phyloP scores from a whole-genome alignment of 768 basidiomycete genomes.

The Kwoniella mangroviensis region DNA sequence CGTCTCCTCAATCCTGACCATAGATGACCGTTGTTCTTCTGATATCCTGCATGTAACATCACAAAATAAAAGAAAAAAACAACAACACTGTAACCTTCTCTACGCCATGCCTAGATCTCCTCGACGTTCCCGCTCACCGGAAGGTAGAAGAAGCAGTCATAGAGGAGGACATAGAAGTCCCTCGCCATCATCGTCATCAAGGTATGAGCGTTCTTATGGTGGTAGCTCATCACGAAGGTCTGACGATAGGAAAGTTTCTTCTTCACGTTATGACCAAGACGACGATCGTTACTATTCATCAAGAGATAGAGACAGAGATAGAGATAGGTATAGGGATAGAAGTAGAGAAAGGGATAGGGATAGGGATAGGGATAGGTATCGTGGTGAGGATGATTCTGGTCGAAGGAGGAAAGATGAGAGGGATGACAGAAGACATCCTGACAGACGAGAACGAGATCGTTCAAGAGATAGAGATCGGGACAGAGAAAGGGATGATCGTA shows the following conservation, averaged over 20 bases:
- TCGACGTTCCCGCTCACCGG: slow-evolving; percentile 33
- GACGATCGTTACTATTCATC: slow-evolving; percentile 25
- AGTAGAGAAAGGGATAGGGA: slow-evolving; percentile 31
- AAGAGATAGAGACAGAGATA: slow-evolving; percentile 33
- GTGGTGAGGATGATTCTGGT: slow-evolving; percentile 26
- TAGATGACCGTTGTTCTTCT: too few relatives aligned
- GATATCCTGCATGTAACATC: too few relatives aligned
- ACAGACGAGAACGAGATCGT: slow-evolving; percentile 22
- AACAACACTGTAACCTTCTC: too few relatives aligned
- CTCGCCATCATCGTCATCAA: slow-evolving; percentile 25
- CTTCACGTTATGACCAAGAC: slow-evolving; percentile 23
- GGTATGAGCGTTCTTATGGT: slow-evolving; percentile 40
- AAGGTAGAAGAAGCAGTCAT: slow-evolving; percentile 13
- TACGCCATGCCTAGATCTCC: slow-evolving; percentile 35
- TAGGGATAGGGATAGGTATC: slow-evolving; percentile 31
- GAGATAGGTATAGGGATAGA: slow-evolving; percentile 29
- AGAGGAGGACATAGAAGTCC: slow-evolving; percentile 27
- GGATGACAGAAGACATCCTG: slow-evolving; percentile 27
- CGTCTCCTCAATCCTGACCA: background rate
- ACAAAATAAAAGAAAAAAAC: too few relatives aligned
- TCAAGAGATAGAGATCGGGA: slow-evolving; percentile 27
- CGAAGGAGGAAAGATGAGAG: slow-evolving; percentile 24
- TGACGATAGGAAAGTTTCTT: slow-evolving; percentile 35
- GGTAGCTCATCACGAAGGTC: slow-evolving; percentile 28
- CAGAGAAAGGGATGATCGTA: slow-evolving; percentile 26